Evolutionary conservation across 805 yeast genomes (phyloP).

Genomic region (Myxozyma mucilagina): DNA sequence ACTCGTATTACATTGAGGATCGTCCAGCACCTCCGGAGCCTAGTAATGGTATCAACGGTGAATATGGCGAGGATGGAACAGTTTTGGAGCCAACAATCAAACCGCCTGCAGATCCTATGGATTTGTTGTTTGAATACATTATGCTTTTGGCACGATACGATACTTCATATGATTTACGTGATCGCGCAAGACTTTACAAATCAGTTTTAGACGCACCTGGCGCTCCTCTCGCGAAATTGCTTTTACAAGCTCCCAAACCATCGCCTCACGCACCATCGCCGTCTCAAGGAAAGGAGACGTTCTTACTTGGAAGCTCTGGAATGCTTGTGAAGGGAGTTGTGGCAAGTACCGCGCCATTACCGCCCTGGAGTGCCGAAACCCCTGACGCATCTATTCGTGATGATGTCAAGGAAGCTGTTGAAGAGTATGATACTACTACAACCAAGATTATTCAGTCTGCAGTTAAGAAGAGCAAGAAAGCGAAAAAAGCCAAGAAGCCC

Average conservation of each 20-base stretch:
- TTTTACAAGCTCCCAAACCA: constrained; percentile 78
- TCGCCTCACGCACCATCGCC: constrained; percentile 46
- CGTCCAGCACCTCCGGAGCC: constrained; percentile 33
- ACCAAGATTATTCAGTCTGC: neutral
- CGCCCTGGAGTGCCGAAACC: constrained; percentile 50
- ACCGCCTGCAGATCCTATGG: constrained; percentile 42
- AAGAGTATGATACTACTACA: neutral
- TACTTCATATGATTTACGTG: constrained; percentile 72
- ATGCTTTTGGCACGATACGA: constrained; percentile 73
- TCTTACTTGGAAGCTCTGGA: constrained; percentile 38
- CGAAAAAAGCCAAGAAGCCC: constrained; percentile 3
- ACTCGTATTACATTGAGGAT: constrained; percentile 55
- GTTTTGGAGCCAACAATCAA: constrained; percentile 18
- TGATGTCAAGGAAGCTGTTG: constrained; percentile 3
- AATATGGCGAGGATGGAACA: constrained; percentile 4
- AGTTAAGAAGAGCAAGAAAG: constrained; percentile 11
- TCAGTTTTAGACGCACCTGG: constrained; percentile 58
- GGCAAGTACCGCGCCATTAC: constrained; percentile 40
- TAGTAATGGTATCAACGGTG: constrained; percentile 7
- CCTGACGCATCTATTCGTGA: constrained; percentile 41
- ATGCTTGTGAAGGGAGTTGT: constrained; percentile 36
- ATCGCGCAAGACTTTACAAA: constrained; percentile 73
- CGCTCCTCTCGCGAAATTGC: constrained; percentile 63
- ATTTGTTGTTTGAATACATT: constrained; percentile 59
- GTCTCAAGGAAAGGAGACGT: constrained; percentile 25